Evolutionary conservation across 179 eudicot genomes (phyloP).

Genomic region (Corrigiola litoralis): DNA sequence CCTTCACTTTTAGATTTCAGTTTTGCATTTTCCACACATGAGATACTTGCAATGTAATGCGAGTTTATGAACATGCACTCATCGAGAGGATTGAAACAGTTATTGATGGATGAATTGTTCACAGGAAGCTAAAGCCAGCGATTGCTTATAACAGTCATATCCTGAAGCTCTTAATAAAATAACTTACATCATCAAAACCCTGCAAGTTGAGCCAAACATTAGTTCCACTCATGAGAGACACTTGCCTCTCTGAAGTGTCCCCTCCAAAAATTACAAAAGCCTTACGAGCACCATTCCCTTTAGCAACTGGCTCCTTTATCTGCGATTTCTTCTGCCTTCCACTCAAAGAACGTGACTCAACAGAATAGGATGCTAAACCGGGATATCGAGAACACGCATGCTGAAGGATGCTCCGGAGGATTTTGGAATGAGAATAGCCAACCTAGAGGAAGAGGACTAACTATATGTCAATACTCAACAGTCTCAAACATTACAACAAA

Average conservation of each 20-base stretch:
- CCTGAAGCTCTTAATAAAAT: neutral
- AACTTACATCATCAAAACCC: constrained; percentile 72
- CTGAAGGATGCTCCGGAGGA: constrained; percentile 63
- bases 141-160: neutral
- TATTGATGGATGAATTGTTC: no score
- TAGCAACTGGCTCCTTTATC: constrained; percentile 18
- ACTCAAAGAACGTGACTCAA: constrained; percentile 26
- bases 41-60: neutral
- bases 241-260: constrained; percentile 90
- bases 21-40: neutral
- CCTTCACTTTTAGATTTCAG: neutral
- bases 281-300: constrained; percentile 33
- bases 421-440: constrained; percentile 82
- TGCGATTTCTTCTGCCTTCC: constrained; percentile 28
- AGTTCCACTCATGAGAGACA: constrained; percentile 94
- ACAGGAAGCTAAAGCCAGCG: neutral
- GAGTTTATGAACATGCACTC: no score
- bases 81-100: no score
- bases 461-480: no score
- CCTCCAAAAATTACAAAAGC: constrained; percentile 90
- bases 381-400: constrained; percentile 75
- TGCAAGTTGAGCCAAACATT: constrained; percentile 92
- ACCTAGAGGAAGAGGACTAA: constrained; percentile 41
- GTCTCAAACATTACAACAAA: constrained; percentile 1
- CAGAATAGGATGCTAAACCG: constrained; percentile 30